Evolutionary conservation across 169 alveolate species (phyloP), one percentile per base, ranked within the genome.

Genomic region (Plasmodium vivax): DNA sequence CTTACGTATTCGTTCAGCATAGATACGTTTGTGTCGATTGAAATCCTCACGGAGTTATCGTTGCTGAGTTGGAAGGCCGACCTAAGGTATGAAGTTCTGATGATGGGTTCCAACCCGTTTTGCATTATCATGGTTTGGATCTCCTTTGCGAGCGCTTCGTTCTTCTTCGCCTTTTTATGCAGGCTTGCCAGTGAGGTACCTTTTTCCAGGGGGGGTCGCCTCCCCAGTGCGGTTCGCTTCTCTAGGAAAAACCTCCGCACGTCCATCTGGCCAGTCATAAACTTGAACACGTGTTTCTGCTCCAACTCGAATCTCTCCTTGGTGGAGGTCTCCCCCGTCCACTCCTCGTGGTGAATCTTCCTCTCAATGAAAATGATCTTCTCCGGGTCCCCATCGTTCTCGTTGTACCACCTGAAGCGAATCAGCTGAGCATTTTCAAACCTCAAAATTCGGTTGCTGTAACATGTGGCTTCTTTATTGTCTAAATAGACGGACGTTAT

Each of bases 331-430:
- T 96, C 96, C 19, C 98, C 98, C 0, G 97, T 95, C 98, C 98
- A 96, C 77, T 95, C 92, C 79, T 96, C 98, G 80, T 96, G 98
- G 43, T 96, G 98, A n/a, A 96, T 96, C 80, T 96, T 96, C 79
- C 98, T 96, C 54, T 81, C 90, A 43, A 83, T 88, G 93, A 95
- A 93, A 9, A 96, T 95, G 3, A 10, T n/a, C 36, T 90, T 90
- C 30, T 96, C 96, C 8, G 95, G 96, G 54, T 94, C 84, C 30
- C 95, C 96, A 71, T 95, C 94, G 82, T 96, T 96, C 34, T 93
- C 92, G 38, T 97, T 97, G 75, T 96, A 96, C 97, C 98, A 96
- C 10, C 98, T 92, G 62, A 96, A 93, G 51, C 98, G 94, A 72
- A 96, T 85, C 68, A 96, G 95, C 23, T 96, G 96, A 7, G 98